phyloP scores from a whole-genome alignment of 306 rosid species.

The Ormosia semicastrata region DNA sequence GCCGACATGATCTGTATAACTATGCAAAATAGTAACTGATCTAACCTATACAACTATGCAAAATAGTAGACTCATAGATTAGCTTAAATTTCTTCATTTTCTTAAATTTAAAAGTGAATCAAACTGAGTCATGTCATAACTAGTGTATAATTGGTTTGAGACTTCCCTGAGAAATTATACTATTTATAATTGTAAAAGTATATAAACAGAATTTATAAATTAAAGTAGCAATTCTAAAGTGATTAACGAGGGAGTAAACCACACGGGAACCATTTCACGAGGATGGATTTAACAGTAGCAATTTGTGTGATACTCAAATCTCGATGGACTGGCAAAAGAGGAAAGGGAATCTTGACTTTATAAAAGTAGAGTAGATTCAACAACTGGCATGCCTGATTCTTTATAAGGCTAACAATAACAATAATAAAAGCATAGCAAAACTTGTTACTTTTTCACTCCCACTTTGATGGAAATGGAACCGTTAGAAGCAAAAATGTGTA shows the following conservation, averaged over 20 bases:
- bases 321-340: conserved; percentile 1
- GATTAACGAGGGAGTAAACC: neutral
- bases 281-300: neutral
- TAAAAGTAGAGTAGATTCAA: conserved; percentile 6
- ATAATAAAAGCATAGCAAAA: neutral
- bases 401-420: neutral
- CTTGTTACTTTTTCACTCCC: neutral
- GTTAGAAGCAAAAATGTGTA: neutral
- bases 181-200: neutral
- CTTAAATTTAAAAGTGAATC: too few species aligned
- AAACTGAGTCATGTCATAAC: too few species aligned
- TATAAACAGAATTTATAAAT: neutral
- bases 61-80: too few species aligned
- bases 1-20: too few species aligned
- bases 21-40: too few species aligned
- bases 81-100: too few species aligned
- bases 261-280: neutral
- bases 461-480: neutral
- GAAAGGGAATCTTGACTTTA: neutral
- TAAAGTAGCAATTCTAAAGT: neutral
- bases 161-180: too few species aligned
- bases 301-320: neutral
- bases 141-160: too few species aligned
- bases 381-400: neutral
- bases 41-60: too few species aligned